Evolutionary conservation across 305 asterid species (phyloP).

Genomic region (Fraxinus angustifolia): DNA sequence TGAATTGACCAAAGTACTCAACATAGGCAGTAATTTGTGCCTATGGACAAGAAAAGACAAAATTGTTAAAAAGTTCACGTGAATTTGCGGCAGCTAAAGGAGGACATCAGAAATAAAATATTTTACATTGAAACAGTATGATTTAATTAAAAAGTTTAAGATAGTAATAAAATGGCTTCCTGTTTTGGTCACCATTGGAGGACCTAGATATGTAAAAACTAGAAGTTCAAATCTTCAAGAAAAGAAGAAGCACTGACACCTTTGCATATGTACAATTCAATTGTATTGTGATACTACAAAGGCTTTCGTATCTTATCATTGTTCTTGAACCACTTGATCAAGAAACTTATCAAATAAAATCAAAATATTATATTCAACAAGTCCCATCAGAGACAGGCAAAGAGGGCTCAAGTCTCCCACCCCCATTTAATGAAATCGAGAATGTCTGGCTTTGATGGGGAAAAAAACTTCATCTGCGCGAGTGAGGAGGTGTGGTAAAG

Average conservation of each 20-base stretch:
- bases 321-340: background rate
- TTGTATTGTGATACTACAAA: background rate
- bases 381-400: background rate
- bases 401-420: background rate
- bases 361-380: background rate
- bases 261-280: background rate
- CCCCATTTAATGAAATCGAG: background rate
- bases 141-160: background rate
- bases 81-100: constrained; percentile 1
- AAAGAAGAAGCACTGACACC: background rate
- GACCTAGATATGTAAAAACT: background rate
- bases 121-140: background rate
- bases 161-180: background rate
- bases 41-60: constrained; percentile 37
- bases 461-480: background rate
- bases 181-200: background rate
- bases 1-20: constrained; percentile 91
- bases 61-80: background rate
- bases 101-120: background rate
- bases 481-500: background rate
- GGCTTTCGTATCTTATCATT: background rate
- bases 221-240: background rate
- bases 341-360: background rate
- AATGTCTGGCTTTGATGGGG: background rate
- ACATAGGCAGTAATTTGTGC: constrained; percentile 90